Percentiles rank a stretch among this genome's conserved stretches.
These are phyloP conservation scores for Hypoxylon crocopeplum DNA, from an alignment of 495 filamentous ascomycete species.

Conservation along the genomic window DNA sequence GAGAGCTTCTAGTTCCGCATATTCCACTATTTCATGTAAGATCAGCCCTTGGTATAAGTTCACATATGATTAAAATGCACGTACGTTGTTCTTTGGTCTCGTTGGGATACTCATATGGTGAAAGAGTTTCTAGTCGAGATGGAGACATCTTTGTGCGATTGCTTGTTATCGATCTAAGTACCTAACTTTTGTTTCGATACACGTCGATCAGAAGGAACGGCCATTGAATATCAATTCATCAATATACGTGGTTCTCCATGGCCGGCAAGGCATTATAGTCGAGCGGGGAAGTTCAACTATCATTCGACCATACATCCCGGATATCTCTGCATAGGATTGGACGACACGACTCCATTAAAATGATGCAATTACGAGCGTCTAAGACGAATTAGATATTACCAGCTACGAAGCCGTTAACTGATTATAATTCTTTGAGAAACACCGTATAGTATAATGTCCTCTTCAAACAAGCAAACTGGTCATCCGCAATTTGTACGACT, in stretches of 20 bases:
- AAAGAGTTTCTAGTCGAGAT: slow-evolving; percentile 1
- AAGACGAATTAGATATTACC: slow-evolving; percentile 22
- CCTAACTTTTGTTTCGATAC: too few relatives aligned
- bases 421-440: too few relatives aligned
- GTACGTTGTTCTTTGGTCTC: slow-evolving; percentile 27
- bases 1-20: slow-evolving; percentile 53
- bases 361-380: slow-evolving; percentile 24
- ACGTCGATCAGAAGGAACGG: too few relatives aligned
- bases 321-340: slow-evolving; percentile 16
- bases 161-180: not conserved
- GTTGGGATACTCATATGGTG: slow-evolving; percentile 21
- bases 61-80: not conserved
- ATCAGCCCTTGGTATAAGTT: not conserved
- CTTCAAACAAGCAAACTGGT: too few relatives aligned
- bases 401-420: too few relatives aligned
- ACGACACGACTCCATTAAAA: slow-evolving; percentile 2
- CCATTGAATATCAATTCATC: too few relatives aligned
- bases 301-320: too few relatives aligned
- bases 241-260: too few relatives aligned
- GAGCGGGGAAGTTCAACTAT: slow-evolving; percentile 27
- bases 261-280: not conserved
- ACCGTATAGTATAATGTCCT: too few relatives aligned
- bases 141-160: slow-evolving; percentile 11
- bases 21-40: slow-evolving; percentile 31
- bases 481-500: too few relatives aligned